Evolutionary conservation across 495 filamentous ascomycete species (phyloP).

Genomic region (Penicillium canariense): DNA sequence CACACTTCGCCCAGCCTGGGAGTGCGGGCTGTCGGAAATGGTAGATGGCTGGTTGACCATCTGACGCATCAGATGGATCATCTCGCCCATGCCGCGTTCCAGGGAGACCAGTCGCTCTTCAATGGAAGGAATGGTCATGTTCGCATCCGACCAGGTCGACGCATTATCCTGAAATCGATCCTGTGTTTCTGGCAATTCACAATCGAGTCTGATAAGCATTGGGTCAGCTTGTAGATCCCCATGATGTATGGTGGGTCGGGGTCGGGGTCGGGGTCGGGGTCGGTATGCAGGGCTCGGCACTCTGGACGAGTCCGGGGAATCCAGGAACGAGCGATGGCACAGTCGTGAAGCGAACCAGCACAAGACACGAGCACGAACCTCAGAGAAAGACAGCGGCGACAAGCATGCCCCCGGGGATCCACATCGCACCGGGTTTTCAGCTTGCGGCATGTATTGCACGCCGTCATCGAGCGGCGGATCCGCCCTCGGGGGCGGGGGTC

Average conservation of each 20-base stretch:
- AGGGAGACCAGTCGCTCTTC: conserved; percentile 39
- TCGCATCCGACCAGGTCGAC: conserved; percentile 36
- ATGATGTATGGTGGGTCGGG: not conserved
- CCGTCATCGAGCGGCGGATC: conserved; percentile 44
- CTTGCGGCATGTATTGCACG: conserved; percentile 46
- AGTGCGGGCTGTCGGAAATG: conserved; percentile 16
- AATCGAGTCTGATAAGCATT: conserved; percentile 34
- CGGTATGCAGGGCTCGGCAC: not conserved
- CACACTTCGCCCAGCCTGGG: conserved; percentile 20
- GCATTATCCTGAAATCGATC: conserved; percentile 38
- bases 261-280: no score
- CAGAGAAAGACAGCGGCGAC: conserved; percentile 41
- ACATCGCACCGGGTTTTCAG: conserved; percentile 44
- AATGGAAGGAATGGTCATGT: conserved; percentile 35
- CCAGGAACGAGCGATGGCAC: not conserved
- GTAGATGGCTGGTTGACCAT: conserved; percentile 32
- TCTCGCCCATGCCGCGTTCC: conserved; percentile 39
- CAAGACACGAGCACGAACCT: conserved; percentile 24
- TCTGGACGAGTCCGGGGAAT: not conserved
- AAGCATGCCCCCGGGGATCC: conserved; percentile 41
- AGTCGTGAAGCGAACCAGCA: not conserved
- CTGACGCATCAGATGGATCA: conserved; percentile 40
- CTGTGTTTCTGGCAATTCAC: conserved; percentile 38
- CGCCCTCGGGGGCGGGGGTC: conserved; percentile 36
- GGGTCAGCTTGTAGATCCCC: no score